Percentiles rank a stretch among this genome's conserved stretches.
These are phyloP conservation scores for Apiotrichum porosum DNA, from an alignment of 1,284 basidiomycete genomes.

Conservation along the genomic window DNA sequence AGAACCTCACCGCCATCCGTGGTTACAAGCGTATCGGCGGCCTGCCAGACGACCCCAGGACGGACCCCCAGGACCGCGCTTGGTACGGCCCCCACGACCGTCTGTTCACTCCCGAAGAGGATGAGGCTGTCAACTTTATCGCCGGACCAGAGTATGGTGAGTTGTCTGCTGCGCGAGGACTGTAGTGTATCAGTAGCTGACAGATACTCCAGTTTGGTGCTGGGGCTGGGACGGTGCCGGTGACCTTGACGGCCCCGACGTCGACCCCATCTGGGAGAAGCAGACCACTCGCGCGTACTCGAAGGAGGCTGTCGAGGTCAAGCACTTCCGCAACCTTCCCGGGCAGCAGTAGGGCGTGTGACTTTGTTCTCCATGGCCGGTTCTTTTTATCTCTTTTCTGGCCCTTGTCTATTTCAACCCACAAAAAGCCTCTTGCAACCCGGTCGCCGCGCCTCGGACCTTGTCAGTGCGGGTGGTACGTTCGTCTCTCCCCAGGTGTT, in stretches of 20 bases:
- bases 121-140: conserved; percentile 65
- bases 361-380: not conserved
- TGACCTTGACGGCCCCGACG: conserved; percentile 83
- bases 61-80: conserved; percentile 86
- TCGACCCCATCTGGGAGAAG: conserved; percentile 89
- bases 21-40: conserved; percentile 86
- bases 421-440: no score
- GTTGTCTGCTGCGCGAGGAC: no score
- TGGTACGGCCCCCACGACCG: conserved; percentile 94
- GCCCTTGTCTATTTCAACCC: not conserved
- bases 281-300: conserved; percentile 66
- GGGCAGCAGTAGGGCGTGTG: conserved; percentile 1
- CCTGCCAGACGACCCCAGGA: conserved; percentile 84
- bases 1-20: conserved; percentile 87
- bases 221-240: conserved; percentile 99
- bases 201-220: conserved; percentile 93
- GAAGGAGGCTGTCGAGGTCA: conserved; percentile 62
- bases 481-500: not conserved
- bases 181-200: no score
- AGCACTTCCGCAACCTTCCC: conserved; percentile 61
- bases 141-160: conserved; percentile 80
- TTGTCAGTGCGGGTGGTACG: not conserved
- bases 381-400: not conserved
- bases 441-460: no score
- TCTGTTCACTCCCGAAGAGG: conserved; percentile 81